Base-by-base conservation (phyloP, 345 rosid genomes). In the Brassica carinata region DNA sequence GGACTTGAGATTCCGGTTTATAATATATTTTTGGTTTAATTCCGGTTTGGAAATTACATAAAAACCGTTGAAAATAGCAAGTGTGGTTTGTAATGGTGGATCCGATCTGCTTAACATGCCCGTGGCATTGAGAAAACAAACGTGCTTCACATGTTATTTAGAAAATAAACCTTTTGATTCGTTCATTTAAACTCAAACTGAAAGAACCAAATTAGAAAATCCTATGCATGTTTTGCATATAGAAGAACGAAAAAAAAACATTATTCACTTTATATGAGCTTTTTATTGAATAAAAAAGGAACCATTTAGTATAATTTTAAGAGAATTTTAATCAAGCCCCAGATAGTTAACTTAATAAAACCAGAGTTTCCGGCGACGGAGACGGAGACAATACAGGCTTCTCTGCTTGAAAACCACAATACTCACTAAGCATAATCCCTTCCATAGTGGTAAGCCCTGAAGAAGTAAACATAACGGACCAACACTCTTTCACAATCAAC, bases 391-490 rank as follows among this genome's bases (percentile, higher is more conserved):
- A 6, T 19, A n/a, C 71, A 30, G 76, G 5, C 13, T 76, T 45
- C 33, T 58, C 70, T 0, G 36, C 62, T 48, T 71, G 81, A 34
- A 75, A 36, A 18, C 90, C 91, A 66, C 97, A 94, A 58, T 91
- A 92, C 59, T 87, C 94, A 33, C 83, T 74, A 0, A 94, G 87
- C 33, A 87, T 79, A 67, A 85, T 85, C 5, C 87, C 91, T 85
- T 92, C 90, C 82, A 90, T 85, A 0, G 79, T 26, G 0, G 92
- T 86, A 79, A 94, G 91, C 1, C 98, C 92, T 5, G 88, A 82
- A 31, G 97, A 86, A 45, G 89, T 85, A 29, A 90, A 88, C 97
- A 94, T 89, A 1, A 90, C 80, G 9, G 95, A 95, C 95, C 95
- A 90, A 82, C 98, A 94, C 9, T 87, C 74, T 23, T 72, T 87